Evolutionary conservation across 2,329 filamentous ascomycete species (phyloP), one percentile per base, ranked within the genome.

Genomic region (Talaromyces marneffei): DNA sequence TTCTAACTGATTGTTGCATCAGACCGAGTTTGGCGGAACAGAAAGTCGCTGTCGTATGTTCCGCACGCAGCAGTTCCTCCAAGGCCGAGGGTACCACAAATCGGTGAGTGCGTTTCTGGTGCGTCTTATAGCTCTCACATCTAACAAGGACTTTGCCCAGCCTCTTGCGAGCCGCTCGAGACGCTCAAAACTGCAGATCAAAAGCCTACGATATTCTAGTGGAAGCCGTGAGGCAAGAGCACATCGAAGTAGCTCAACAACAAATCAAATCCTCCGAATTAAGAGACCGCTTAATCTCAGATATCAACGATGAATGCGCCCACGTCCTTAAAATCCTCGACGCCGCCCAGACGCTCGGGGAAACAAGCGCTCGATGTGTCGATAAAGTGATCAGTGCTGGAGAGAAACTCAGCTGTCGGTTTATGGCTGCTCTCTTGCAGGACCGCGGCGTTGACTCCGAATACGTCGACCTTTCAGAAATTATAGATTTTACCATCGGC

Each of bases 41-140:
- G 72, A 87, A 87, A 74, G 87, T 97, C 66, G 92, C 92, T 61
- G 88, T 99, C 61, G 93, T 99, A 62, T 99, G 94, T 78, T 99
- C 94, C 64, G 94, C 94, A 44, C 84, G 94, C 73, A 97, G 92
- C 78, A 94, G 90, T 63, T 92, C 91, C 65, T 96, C 93, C 74
- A 99, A 99, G 79, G 85, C 87, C 59, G 91, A 95, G 69, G 94
- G 94, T 64, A 99, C 94, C 63, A 99, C 94, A 39, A 97, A 95
- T 77, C 86, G 92, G 89, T 92, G 79, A 85, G 87, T 83, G 74
- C 42, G 9, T 31, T 14, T 31, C 1, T 7, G 1, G 10, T 10
- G 20, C 4, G 33, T 31, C 8, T 8, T 4, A 27, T 33, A 1
- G 23, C 18, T 53, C 33, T 9, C 16, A 53, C 18, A 7, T 23